Evolutionary conservation across 163 green algal species (phyloP).

Genomic region (Trebouxiophyceae sp.): DNA sequence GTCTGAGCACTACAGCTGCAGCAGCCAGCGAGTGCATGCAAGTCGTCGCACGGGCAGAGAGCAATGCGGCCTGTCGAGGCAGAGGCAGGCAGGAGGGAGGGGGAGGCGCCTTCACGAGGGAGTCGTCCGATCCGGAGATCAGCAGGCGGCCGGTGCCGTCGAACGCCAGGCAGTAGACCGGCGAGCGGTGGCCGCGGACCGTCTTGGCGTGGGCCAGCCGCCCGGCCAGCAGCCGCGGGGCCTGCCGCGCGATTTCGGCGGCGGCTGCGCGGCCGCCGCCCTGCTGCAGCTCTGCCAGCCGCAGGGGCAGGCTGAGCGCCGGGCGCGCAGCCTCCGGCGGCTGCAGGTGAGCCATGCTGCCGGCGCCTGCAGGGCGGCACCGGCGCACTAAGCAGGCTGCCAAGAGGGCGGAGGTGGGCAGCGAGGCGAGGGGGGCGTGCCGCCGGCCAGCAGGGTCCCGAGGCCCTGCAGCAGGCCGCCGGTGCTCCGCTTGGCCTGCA

Average conservation of each 20-base stretch:
- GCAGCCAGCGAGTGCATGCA: not conserved
- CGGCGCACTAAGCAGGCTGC: not conserved
- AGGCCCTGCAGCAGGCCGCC: not conserved
- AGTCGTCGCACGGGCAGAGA: no score
- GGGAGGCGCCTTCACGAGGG: constrained; percentile 58
- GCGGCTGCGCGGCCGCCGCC: not conserved
- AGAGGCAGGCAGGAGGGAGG: not conserved
- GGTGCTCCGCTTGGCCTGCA: constrained; percentile 2
- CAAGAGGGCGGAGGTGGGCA: constrained; percentile 14
- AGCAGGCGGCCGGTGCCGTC: constrained; percentile 41
- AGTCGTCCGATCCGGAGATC: constrained; percentile 76
- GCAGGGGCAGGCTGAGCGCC: not conserved
- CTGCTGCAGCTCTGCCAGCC: not conserved
- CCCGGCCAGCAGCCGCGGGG: not conserved
- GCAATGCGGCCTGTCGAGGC: no score
- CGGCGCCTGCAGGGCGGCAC: not conserved
- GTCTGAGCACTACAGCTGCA: no score
- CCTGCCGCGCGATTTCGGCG: no score
- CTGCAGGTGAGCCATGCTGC: not conserved
- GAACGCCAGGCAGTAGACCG: constrained; percentile 66
- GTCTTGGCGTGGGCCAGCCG: constrained; percentile 34
- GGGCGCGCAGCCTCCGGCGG: not conserved
- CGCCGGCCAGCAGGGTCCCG: not conserved
- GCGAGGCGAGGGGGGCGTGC: constrained; percentile 1
- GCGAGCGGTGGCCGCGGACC: constrained; percentile 57